Conservation (phyloP, 2,329 filamentous ascomycete species). For the Trichoderma guizhouense region DNA sequence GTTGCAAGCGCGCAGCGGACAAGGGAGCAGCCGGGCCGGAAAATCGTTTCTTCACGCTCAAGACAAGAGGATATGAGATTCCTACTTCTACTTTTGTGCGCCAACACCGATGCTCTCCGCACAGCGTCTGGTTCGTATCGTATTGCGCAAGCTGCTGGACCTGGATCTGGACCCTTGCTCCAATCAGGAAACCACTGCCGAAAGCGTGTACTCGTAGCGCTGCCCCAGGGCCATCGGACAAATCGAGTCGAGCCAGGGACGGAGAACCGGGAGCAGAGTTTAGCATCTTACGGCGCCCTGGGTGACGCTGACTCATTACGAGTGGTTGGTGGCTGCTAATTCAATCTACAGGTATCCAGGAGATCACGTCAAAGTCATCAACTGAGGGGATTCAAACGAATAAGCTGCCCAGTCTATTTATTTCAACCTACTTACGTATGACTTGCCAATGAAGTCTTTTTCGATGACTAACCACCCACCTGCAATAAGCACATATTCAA, state of each 20-base stretch:
- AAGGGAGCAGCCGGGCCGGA: constrained; percentile 3
- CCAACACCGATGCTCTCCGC: not conserved
- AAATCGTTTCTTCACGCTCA: constrained; percentile 9
- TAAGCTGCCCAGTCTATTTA: not conserved
- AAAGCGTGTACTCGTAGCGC: not conserved
- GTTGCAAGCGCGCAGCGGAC: constrained; percentile 17
- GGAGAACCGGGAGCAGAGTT: not conserved
- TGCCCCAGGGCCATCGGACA: not conserved
- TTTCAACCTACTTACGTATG: not conserved
- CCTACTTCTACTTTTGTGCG: not conserved
- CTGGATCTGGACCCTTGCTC: not conserved
- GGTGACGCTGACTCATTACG: not conserved
- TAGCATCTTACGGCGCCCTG: not conserved
- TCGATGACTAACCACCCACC: not conserved
- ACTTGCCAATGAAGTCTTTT: not conserved
- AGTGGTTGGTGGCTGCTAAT: not conserved
- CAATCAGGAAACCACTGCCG: not conserved
- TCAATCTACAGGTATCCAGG: not conserved
- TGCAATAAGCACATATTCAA: not conserved
- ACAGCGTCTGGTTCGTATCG: not conserved
- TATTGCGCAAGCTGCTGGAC: not conserved
- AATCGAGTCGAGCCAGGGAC: not conserved
- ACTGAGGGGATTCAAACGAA: not conserved
- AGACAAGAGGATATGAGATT: not conserved
- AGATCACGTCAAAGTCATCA: not conserved